Evolutionary conservation across 495 filamentous ascomycete species (phyloP), one percentile per base, ranked within the genome.

Genomic region (Hypoxylon lienhwacheense): DNA sequence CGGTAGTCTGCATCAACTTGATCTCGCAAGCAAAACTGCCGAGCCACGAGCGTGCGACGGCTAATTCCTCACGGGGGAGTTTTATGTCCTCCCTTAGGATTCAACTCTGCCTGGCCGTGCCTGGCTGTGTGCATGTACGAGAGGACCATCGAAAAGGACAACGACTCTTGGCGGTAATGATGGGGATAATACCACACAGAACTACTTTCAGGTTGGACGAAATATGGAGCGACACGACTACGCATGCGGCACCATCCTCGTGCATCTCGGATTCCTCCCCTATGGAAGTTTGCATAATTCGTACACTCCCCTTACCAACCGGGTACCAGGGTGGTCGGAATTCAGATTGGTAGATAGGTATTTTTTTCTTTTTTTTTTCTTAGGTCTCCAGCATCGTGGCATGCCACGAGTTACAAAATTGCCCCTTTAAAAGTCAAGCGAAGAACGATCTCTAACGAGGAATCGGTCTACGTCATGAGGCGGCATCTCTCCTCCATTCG

Each of bases 11-110:
- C 47, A 55, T 47, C 47, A 41, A 43, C 33, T n/a, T 48, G 57
- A 61, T 55, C 46, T 55, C 19, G 34, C 39, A 55, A 55, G 42
- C 16, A 45, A 55, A 55, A 50, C 52, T 54, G 41, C 51, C 57
- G 47, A 52, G 19, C 44, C 2, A 47, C 41, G 22, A 14, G 15
- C 24, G 14, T 47, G 36, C 33, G 47, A 44, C 44, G 33, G 36
- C 33, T 52, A 43, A 14, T 49, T 37, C 12, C 26, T 54, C 34
- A 21, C 12, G 41, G 21, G 36, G 33, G 6, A n/a, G 11, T 12
- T 19, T 37, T 31, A 40, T 10, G 29, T 22, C 12, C 28, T 31
- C 3, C 12, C 12, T 11, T 31, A n/a, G 10, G 12, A 11, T 31
- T 11, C 28, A n/a, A 31, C 28, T 31, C 28, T 31, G 10, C 28